Conservation (phyloP, 306 rosid species). For the Senna siamea region DNA sequence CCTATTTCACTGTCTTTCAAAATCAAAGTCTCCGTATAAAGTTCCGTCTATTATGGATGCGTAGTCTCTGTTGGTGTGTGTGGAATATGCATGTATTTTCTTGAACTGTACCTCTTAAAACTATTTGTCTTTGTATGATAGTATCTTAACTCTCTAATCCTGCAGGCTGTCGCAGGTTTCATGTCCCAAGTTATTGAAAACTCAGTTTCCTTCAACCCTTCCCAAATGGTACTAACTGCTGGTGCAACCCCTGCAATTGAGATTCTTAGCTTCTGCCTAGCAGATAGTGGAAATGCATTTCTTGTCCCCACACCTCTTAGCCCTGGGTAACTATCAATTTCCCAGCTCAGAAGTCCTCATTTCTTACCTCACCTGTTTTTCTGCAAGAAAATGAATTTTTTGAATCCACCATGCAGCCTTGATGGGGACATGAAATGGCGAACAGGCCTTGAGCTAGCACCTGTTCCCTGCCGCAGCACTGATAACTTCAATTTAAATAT, state of each 20-base stretch:
- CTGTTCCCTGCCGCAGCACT: conserved; percentile 68
- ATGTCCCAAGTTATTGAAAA: conserved; percentile 75
- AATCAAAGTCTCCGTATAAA: background rate
- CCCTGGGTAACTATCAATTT: conserved; percentile 65
- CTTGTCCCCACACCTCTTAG: conserved; percentile 91
- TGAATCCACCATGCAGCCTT: conserved; percentile 63
- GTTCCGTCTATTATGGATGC: background rate
- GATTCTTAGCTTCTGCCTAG: conserved; percentile 89
- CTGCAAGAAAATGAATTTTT: conserved; percentile 39
- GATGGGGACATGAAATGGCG: conserved; percentile 78
- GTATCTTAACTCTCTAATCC: conserved; percentile 35
- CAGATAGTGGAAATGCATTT: conserved; percentile 87
- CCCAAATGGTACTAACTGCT: conserved; percentile 70
- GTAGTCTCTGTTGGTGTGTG: background rate
- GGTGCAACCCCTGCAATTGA: conserved; percentile 82
- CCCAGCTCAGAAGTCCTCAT: conserved; percentile 26
- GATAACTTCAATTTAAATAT: conserved; percentile 70
- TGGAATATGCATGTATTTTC: background rate
- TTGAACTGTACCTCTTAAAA: background rate
- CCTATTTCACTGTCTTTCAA: background rate
- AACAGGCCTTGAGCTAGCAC: conserved; percentile 67
- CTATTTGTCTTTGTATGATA: background rate
- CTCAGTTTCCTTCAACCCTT: conserved; percentile 67
- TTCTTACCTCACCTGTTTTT: conserved; percentile 9
- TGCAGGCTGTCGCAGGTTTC: conserved; percentile 88